Evolutionary conservation across 225 moss, liverwort and hornwort genomes (phyloP), one percentile per base, ranked within the genome.

Genomic region (Climacium dendroides): DNA sequence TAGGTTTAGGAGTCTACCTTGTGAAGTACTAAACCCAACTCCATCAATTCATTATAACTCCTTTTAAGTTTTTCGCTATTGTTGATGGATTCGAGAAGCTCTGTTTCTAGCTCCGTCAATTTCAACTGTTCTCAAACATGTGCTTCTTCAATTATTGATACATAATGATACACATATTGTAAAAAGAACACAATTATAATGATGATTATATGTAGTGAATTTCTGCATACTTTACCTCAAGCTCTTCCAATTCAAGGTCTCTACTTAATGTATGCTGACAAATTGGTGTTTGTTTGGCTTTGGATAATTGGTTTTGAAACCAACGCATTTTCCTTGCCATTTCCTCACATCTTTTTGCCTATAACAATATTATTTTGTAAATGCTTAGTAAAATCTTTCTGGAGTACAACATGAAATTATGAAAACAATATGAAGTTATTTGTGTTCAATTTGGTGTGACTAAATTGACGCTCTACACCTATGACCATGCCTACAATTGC

Each of bases 271-370:
- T 87, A 47, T 95, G 95, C 70, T 92, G 92, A 41, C 89, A 89
- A 26, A 92, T 83, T 80, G 95, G 95, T 17, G 90, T 89, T 57
- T 94, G 93, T 85, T 89, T 93, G 65, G 97, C 95, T 91, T 95
- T 96, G 50, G 18, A 57, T 62, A 93, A 89, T 79, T 97, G 95
- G 85, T 91, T 95, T 87, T 93, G 95, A 87, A 99, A 97, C 92
- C 95, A 99, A 26, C 95, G 94, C 69, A 99, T 22, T 81, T 97
- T 95, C 74, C 98, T 93, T 32, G 95, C 96, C 98, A 99, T 99
- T 78, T 99, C 97, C 62, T 93, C 98, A 85, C 96, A 97, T 62
- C 97, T 95, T 89, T 94, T 99, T 2, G 93, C 93, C 97, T 99
- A 85, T 22, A 57, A 81, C 24, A 83, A 65, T 65, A 64, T 39